A percentile compares a stretch with the other conserved stretches of the same genome.
phyloP scores from a whole-genome alignment of 2,329 filamentous ascomycete species.

The Aspergillus amoenus region DNA sequence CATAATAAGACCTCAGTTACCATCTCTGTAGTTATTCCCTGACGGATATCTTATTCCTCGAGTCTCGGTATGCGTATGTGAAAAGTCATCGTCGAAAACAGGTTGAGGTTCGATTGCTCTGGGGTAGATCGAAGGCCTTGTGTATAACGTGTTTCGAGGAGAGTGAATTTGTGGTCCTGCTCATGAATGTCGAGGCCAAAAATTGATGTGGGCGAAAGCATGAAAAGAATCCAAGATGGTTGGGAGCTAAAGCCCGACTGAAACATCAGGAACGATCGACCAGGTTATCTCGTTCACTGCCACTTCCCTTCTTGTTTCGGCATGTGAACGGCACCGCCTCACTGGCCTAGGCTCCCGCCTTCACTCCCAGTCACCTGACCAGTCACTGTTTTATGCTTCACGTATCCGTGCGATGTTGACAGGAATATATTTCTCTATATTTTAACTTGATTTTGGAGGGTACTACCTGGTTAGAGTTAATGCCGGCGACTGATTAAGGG shows the following conservation, averaged over 20 bases:
- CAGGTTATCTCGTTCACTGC: not conserved
- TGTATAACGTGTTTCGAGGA: constrained; percentile 46
- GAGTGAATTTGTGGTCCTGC: constrained; percentile 43
- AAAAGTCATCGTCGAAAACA: constrained; percentile 24
- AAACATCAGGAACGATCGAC: not conserved
- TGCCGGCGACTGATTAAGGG: not conserved
- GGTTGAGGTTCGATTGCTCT: constrained; percentile 19
- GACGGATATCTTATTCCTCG: constrained; percentile 21
- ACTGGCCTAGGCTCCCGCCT: not conserved
- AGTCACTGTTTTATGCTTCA: not conserved
- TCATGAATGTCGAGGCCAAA: constrained; percentile 33
- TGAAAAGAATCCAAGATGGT: not conserved
- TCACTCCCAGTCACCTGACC: not conserved
- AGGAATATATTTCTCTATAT: not conserved
- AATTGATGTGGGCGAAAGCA: not conserved
- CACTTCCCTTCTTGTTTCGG: not conserved
- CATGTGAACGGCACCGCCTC: not conserved
- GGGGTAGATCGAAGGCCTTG: constrained; percentile 42
- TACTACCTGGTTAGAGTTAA: not conserved
- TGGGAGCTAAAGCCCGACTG: constrained; percentile 1
- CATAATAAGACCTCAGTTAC: constrained; percentile 10
- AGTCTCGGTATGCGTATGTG: constrained; percentile 23
- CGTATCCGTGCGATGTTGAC: not conserved
- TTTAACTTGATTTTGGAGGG: not conserved
- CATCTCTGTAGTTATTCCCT: constrained; percentile 15